phyloP scores from a whole-genome alignment of 73 alveolate species.

The Symbiodinium pilosum region DNA sequence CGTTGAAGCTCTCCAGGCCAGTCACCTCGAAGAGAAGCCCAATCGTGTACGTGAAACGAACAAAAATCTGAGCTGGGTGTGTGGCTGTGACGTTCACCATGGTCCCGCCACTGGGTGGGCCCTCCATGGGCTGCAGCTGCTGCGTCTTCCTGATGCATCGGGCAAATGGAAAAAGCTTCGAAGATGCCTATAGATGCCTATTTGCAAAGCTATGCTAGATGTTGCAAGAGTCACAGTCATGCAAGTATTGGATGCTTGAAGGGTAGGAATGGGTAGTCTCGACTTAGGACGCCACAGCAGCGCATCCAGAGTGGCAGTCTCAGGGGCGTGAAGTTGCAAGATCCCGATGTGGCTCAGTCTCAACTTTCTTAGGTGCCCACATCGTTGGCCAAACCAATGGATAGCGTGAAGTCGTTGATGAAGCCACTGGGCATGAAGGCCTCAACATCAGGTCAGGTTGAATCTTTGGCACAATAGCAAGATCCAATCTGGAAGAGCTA shows the following conservation, averaged over 20 bases:
- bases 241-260: not conserved
- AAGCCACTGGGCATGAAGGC: slow-evolving; percentile 30
- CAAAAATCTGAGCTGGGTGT: not conserved
- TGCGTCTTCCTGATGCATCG: slow-evolving; percentile 14
- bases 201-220: no score
- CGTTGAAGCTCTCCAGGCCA: slow-evolving; percentile 30
- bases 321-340: not conserved
- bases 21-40: not conserved
- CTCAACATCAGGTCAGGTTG: not conserved
- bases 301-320: slow-evolving; percentile 40
- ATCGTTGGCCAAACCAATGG: slow-evolving; percentile 43
- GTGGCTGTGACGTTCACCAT: slow-evolving; percentile 36
- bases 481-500: not conserved
- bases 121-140: slow-evolving; percentile 46
- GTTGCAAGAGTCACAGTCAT: no score
- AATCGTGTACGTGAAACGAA: not conserved
- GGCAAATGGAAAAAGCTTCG: no score
- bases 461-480: no score
- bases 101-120: slow-evolving; percentile 52
- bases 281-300: slow-evolving; percentile 21
- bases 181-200: no score
- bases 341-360: not conserved
- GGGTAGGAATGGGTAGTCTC: no score
- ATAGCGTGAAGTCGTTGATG: slow-evolving; percentile 36
- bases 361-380: not conserved